phyloP scores from a whole-genome alignment of 352 stramenopile species.

The Globisporangium paddicum region DNA sequence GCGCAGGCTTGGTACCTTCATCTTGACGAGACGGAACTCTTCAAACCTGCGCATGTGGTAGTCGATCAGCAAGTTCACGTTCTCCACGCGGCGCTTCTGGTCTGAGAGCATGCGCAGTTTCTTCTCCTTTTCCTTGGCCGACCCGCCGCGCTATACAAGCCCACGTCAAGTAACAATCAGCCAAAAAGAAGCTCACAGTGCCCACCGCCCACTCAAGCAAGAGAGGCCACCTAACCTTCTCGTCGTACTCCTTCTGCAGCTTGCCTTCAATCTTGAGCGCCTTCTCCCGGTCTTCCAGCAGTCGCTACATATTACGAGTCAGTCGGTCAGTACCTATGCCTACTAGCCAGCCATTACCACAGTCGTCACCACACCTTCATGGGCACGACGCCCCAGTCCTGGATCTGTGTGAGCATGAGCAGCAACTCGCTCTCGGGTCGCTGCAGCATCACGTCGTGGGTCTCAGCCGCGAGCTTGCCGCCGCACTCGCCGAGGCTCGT shows the following conservation, averaged over 20 bases:
- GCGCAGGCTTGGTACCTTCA: slow-evolving; percentile 62
- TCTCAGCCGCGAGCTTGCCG: slow-evolving; percentile 53
- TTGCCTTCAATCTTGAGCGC: slow-evolving; percentile 72
- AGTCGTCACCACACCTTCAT: slow-evolving; percentile 47
- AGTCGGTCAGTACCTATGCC: too few species aligned
- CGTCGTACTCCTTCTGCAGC: slow-evolving; percentile 75
- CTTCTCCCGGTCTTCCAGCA: slow-evolving; percentile 83
- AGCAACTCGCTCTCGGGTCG: slow-evolving; percentile 66
- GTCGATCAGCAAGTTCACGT: slow-evolving; percentile 71
- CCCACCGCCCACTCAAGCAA: too few species aligned
- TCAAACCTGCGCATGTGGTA: slow-evolving; percentile 75
- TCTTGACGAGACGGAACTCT: slow-evolving; percentile 61
- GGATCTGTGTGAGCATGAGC: slow-evolving; percentile 63
- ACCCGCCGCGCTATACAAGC: slow-evolving; percentile 31
- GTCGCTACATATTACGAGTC: slow-evolving; percentile 21
- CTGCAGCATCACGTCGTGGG: slow-evolving; percentile 72
- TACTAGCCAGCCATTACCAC: too few species aligned
- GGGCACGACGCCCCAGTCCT: slow-evolving; percentile 78
- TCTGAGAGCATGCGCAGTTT: slow-evolving; percentile 78
- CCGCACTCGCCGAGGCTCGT: slow-evolving; percentile 38
- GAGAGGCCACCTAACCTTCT: too few species aligned
- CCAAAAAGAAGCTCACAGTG: not conserved
- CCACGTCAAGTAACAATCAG: too few species aligned
- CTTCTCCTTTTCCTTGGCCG: slow-evolving; percentile 70
- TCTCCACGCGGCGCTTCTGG: slow-evolving; percentile 79